Base-by-base conservation (phyloP, 2,329 filamentous ascomycete species). In the Cercospora canescens region DNA sequence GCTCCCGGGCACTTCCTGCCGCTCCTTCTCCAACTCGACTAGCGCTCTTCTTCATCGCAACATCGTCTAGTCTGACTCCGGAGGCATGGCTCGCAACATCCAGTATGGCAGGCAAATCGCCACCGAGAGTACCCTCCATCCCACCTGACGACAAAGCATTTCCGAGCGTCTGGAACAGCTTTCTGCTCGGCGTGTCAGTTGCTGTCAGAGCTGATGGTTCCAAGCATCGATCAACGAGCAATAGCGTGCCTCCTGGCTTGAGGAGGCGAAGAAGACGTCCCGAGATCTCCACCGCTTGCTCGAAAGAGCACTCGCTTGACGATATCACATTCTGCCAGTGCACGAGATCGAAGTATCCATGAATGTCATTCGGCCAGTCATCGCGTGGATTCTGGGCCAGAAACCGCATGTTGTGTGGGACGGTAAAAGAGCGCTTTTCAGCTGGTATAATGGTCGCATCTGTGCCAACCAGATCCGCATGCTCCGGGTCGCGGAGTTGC, bases 381-480 rank as follows among this genome's bases (percentile, higher is more conserved):
- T 58, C 34, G 3, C 28, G 26, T 16, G 60, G 60, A 24, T 50
- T 12, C 16, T 66, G 64, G 14, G 59, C 41, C 26, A 66, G 24
- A 8, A 66, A 66, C 8, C 64, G 60, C 64, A 66, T 63, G 18
- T 66, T 66, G 2, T 28, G 35, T n/a, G 64, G 64, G 7, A 66
- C 55, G 11, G 56, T 28, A 34, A 66, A 66, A 0, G 60, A 60
- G 11, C 64, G 64, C 55, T 66, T 60, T 34, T 63, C 60, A 21
- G 56, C 34, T 2, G 64, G 45, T 30, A 66, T 30, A 11, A 63
- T 48, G 1, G 28, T 4, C 4, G 34, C 30, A 56, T 66, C 64
- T 37, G 54, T 63, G n/a, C 64, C 64, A 2, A 66, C 60, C 11
- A 66, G 21, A 55, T 66, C 64, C 6, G 64, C 64, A 16, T 32